Base-by-base conservation (phyloP, 2,329 filamentous ascomycete species). In the Chaetomiaceae sp. region DNA sequence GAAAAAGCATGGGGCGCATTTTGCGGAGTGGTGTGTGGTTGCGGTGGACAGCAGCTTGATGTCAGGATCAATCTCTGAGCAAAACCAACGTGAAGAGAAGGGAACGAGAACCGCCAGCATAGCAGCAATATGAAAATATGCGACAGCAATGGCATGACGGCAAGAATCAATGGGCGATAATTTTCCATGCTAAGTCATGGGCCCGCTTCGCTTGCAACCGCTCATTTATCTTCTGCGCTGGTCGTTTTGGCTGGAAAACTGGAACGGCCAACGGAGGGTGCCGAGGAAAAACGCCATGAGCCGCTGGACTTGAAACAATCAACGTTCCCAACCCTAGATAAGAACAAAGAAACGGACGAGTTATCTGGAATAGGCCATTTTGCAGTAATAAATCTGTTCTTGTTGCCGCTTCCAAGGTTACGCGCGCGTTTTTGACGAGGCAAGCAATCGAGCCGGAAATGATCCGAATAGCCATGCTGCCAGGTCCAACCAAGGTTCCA, bases 161-260 rank as follows among this genome's bases (percentile, higher is more conserved):
- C 5, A n/a, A 45, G 8, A 16, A 10, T 20, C 20, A 7, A 23
- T 5, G 37, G 41, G 27, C 41, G 21, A 48, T 32, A 48, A 6
- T 21, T 13, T 49, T 23, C 18, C 14, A 42, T 42, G 47, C 37
- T 16, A 47, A 9, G 32, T 23, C 36, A 44, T 29, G n/a, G 51
- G 9, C 36, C 36, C 38, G 37, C 40, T 37, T 40, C 37, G 43
- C 48, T 54, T 54, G 47, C 18, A 21, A 38, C 47, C 21, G 23
- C 50, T 53, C 44, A 56, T 56, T 41, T 56, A 45, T 47, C 40
- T 40, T 49, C 29, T 44, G 48, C 44, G 30, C 38, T 32, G 38
- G 20, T n/a, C 30, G 53, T 51, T 51, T 51, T n/a, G 23, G 11
- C 37, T 1, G n/a, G 23, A 5, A 29, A 37, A 27, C 38, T 20